A percentile compares a stretch with the other conserved stretches of the same genome.
Evolutionary conservation across 2,329 filamentous ascomycete genomes (phyloP).

Genomic region (Colletotrichum australisinense): DNA sequence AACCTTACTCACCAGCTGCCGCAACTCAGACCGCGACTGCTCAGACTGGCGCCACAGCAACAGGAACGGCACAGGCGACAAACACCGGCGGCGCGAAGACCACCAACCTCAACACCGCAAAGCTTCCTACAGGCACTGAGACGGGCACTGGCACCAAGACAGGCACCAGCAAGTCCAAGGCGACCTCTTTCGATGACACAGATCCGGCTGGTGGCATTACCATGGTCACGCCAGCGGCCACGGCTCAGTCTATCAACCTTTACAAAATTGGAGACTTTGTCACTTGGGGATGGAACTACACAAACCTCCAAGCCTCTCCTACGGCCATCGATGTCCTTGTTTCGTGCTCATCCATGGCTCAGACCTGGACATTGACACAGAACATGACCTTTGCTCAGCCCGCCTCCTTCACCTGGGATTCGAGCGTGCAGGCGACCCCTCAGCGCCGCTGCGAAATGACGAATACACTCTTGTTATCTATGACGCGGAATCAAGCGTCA

Average conservation of each 20-base stretch:
- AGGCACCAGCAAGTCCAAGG: slow-evolving; percentile 41
- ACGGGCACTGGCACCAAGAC: slow-evolving; percentile 41
- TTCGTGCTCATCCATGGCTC: slow-evolving; percentile 62
- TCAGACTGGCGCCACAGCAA: slow-evolving; percentile 36
- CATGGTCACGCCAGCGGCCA: slow-evolving; percentile 52
- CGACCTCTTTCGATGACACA: slow-evolving; percentile 56
- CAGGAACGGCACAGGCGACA: slow-evolving; percentile 37
- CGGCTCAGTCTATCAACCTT: slow-evolving; percentile 56
- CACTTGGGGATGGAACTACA: slow-evolving; percentile 76
- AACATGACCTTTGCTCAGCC: slow-evolving; percentile 70
- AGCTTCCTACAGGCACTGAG: slow-evolving; percentile 38
- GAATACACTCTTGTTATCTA: slow-evolving; percentile 72
- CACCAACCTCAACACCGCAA: slow-evolving; percentile 55
- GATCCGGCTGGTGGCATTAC: slow-evolving; percentile 63
- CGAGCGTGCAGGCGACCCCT: slow-evolving; percentile 58
- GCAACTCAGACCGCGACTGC: slow-evolving; percentile 21
- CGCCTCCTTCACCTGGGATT: slow-evolving; percentile 67
- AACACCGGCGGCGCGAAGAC: slow-evolving; percentile 44
- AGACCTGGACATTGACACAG: slow-evolving; percentile 70
- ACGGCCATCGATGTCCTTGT: slow-evolving; percentile 71
- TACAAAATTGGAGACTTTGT: slow-evolving; percentile 71
- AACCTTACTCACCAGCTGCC: slow-evolving; percentile 9
- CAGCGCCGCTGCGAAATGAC: slow-evolving; percentile 61
- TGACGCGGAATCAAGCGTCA: slow-evolving; percentile 65
- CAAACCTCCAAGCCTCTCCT: slow-evolving; percentile 66